Base-by-base conservation (phyloP, 768 basidiomycete species). In the Naematelia encephala region DNA sequence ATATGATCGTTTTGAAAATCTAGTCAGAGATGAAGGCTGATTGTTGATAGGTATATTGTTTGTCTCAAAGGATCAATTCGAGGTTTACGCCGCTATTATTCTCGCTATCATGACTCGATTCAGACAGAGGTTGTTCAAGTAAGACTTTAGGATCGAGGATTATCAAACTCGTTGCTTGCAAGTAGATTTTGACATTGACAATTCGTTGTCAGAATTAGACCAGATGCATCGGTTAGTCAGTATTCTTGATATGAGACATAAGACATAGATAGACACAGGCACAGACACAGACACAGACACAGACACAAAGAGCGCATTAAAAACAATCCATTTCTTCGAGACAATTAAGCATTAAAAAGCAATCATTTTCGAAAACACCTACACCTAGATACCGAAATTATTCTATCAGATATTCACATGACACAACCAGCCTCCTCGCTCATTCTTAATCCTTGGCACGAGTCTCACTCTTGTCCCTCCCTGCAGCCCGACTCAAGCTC, bases 61-160 rank as follows among this genome's bases (percentile, higher is more conserved):
- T 81, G 88, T 94, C 80, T 90, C 91, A 63, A 99, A 99, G 79
- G 94, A 97, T 70, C 89, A 92, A 71, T 93, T 99, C 69, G 96
- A 99, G 75, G 84, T 84, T 3, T 94, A 88, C 84, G 86, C 90
- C 0, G 80, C 91, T 55, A 78, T 82, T 12, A 56, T 74, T 13
- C 23, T 74, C 5, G 52, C 59, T 13, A 23, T 60, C n/a, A 30
- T 70, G 4, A 16, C 49, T 13, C 46, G 57, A 3, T 23, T 70
- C 28, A 49, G 39, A 22, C 42, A 53, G 19, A 34, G 29, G 42
- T 12, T 51, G 5, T 26, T 49, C 27, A 47, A 21, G n/a, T 11
- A 43, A 43, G 11, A 43, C 12, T 11, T 43, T 43, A n/a, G n/a
- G n/a, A n/a, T n/a, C n/a, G n/a, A n/a, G n/a, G n/a, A n/a, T n/a